Evolutionary conservation across 345 rosid genomes (phyloP).

Genomic region (Salix koriyanagi): DNA sequence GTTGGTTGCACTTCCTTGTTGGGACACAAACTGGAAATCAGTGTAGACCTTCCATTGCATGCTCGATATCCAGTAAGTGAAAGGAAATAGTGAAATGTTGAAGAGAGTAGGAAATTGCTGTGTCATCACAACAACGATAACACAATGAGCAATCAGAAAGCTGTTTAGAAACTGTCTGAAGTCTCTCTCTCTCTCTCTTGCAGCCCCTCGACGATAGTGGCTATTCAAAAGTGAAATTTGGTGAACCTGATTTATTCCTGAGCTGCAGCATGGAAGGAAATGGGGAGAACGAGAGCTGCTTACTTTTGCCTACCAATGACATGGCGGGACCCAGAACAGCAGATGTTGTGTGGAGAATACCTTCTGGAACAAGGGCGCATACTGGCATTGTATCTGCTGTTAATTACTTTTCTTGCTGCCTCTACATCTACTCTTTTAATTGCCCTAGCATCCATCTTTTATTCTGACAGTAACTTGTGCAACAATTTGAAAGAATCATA

Average conservation of each 20-base stretch:
- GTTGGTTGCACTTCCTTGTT: constrained; percentile 23
- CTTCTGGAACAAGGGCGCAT: constrained; percentile 52
- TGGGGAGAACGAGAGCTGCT: constrained; percentile 30
- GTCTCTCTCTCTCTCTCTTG: not conserved
- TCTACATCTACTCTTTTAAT: constrained; percentile 45
- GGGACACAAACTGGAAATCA: constrained; percentile 36
- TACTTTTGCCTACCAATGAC: constrained; percentile 28
- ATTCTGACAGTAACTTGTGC: constrained; percentile 20
- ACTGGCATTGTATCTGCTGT: constrained; percentile 44
- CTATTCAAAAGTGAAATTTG: constrained; percentile 53
- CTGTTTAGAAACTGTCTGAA: not conserved
- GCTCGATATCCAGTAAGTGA: constrained; percentile 70
- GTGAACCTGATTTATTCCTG: constrained; percentile 55
- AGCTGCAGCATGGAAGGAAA: constrained; percentile 31
- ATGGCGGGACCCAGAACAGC: constrained; percentile 10
- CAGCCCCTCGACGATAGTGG: constrained; percentile 65
- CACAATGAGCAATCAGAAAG: not conserved
- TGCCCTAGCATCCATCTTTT: constrained; percentile 34
- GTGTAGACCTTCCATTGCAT: constrained; percentile 57
- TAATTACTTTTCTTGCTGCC: constrained; percentile 42
- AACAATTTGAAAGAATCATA: not conserved
- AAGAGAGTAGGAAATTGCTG: not conserved
- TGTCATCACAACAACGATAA: not conserved
- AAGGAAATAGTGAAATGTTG: not conserved
- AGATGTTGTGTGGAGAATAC: constrained; percentile 54